Base-by-base conservation (phyloP, 1,139 yeast species). In the Blastobotrys elegans region DNA sequence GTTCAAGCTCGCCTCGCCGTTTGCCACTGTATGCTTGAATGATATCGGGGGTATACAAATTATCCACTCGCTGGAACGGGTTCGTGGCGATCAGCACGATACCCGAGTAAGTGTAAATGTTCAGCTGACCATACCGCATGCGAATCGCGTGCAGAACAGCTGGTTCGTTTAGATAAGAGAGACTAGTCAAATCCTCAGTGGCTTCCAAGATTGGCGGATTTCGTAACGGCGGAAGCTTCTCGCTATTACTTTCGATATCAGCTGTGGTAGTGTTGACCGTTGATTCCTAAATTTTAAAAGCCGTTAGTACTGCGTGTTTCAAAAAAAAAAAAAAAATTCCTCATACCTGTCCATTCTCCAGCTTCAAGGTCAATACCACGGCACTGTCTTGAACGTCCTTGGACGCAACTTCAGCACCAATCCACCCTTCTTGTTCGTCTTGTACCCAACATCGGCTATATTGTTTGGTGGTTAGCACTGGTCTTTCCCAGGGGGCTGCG, bases 71-170 rank as follows among this genome's bases (percentile, higher is more conserved):
- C 64, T 87, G 96, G 68, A 92, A 92, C 14, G 98, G 98, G 65
- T 92, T 92, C 7, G 96, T 84, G 31, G 98, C 98, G 62, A 92
- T 90, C 62, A 92, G 79, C 51, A 92, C 98, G 53, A 94, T 92
- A 66, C 98, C 98, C 1, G 96, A 87, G 66, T 92, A 92, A 3
- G 98, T 94, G 66, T 92, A 92, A 55, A 92, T 92, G 63, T 84
- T 87, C 59, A 89, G 77, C 62, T 88, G 95, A 27, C 89, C 76
- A 64, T 92, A 92, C 60, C 98, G 80, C 58, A 87, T 79, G 61
- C 82, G 84, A 65, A 92, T 90, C 14, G 98, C 97, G 62, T 90
- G 96, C 57, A 94, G 75, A 41, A 94, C 97, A n/a, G 68, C 64
- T 0, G 99, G 98, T 66, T 94, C 98, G 66, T 94, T 92, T 61